Percentiles rank a stretch among this genome's conserved stretches.
phyloP scores from a whole-genome alignment of 768 basidiomycete species.

The Phallus indusiatus region DNA sequence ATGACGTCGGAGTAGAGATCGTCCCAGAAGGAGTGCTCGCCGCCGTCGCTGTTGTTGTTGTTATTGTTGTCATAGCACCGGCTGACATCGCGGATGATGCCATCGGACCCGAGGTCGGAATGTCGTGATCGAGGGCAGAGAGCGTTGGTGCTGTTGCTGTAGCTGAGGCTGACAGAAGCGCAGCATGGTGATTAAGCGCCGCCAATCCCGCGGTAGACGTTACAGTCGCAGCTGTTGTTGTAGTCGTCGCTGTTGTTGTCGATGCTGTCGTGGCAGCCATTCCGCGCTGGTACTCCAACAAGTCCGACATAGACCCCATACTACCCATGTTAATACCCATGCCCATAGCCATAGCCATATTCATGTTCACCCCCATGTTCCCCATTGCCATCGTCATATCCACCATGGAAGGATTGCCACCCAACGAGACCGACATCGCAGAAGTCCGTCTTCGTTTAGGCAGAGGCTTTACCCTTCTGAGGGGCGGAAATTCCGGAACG shows the following conservation, averaged over 20 bases:
- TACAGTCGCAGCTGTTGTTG: neutral
- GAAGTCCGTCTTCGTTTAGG: slow-evolving; percentile 65
- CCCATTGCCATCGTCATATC: neutral
- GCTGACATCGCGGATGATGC: slow-evolving; percentile 24
- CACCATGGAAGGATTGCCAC: neutral
- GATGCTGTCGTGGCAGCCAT: neutral
- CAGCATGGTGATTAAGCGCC: neutral
- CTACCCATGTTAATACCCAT: neutral
- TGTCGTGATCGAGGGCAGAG: too few species aligned
- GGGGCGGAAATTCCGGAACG: slow-evolving; percentile 49
- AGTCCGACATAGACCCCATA: neutral
- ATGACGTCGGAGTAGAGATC: neutral
- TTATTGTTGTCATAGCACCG: slow-evolving; percentile 37
- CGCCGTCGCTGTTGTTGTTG: too few species aligned
- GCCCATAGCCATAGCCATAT: neutral
- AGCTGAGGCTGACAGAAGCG: neutral
- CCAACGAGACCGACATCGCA: neutral
- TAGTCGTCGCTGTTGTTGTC: neutral
- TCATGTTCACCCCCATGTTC: neutral
- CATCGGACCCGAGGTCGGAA: neutral
- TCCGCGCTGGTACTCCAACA: neutral
- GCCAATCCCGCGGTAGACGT: neutral
- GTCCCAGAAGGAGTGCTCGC: neutral
- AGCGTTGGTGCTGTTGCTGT: neutral
- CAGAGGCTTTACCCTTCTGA: slow-evolving; percentile 65